phyloP scores from a whole-genome alignment of 1,284 basidiomycete species.

The Pisolithus thermaeus region DNA sequence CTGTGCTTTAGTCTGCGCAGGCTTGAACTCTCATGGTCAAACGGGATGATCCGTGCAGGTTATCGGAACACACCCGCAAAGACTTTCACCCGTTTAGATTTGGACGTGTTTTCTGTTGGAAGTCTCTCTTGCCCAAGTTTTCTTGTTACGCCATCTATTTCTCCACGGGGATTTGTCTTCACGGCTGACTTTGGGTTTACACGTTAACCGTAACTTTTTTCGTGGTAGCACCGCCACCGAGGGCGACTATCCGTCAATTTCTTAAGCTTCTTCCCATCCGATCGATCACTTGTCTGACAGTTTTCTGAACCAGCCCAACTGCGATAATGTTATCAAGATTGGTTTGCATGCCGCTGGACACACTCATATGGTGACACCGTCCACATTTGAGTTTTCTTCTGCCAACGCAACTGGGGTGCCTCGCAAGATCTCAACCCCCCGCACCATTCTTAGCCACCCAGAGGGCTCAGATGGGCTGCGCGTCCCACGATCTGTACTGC shows the following conservation, averaged over 20 bases:
- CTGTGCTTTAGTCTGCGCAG: not conserved
- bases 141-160: no score
- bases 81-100: no score
- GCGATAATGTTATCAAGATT: conserved; percentile 66
- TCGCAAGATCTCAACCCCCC: conserved; percentile 53
- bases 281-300: not conserved
- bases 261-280: not conserved
- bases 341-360: conserved; percentile 68
- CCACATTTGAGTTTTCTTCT: conserved; percentile 1
- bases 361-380: conserved; percentile 36
- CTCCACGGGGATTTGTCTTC: no score
- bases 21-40: no score
- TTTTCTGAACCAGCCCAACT: conserved; percentile 51
- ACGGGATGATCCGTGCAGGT: no score
- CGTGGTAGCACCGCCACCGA: no score
- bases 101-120: no score
- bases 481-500: conserved; percentile 55
- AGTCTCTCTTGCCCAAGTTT: no score
- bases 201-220: no score
- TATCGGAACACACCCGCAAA: no score
- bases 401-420: conserved; percentile 10
- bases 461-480: conserved; percentile 41
- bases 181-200: no score
- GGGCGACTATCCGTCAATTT: no score
- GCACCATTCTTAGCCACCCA: conserved; percentile 55